phyloP scores from a whole-genome alignment of 202 grass and related monocot species.

The Digitaria exilis region DNA sequence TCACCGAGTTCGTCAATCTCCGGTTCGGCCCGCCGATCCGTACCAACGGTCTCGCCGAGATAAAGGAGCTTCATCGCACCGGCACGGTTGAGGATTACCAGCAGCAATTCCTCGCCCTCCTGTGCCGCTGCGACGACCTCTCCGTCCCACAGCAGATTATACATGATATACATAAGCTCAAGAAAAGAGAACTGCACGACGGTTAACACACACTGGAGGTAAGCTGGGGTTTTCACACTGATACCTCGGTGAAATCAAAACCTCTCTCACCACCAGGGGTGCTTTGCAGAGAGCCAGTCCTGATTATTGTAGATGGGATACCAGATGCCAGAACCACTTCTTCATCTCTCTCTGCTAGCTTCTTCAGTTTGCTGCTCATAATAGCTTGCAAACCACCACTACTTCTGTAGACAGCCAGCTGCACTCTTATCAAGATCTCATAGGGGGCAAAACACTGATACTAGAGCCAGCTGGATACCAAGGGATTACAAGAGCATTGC shows the following conservation, averaged over 20 bases:
- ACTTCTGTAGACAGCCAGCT: conserved; percentile 82
- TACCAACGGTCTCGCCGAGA: too few species aligned
- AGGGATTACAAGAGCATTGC: conserved; percentile 15
- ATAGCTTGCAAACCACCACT: conserved; percentile 83
- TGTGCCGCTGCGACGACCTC: too few species aligned
- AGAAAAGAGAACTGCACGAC: not conserved
- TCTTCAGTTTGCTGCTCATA: conserved; percentile 68
- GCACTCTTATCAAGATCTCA: conserved; percentile 80
- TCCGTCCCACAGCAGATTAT: too few species aligned
- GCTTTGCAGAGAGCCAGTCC: conserved; percentile 64
- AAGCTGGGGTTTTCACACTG: not conserved
- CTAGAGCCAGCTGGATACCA: conserved; percentile 25
- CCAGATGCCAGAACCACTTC: conserved; percentile 66
- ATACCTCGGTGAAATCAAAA: conserved; percentile 81
- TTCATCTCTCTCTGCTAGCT: conserved; percentile 83
- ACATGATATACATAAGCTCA: not conserved
- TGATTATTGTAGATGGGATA: conserved; percentile 82
- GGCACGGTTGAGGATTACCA: too few species aligned
- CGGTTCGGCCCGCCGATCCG: too few species aligned
- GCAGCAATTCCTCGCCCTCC: too few species aligned
- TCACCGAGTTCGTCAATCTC: too few species aligned
- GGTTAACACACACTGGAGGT: not conserved
- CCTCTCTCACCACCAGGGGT: conserved; percentile 69
- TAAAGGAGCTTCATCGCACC: too few species aligned
- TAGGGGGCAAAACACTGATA: conserved; percentile 36